Evolutionary conservation across 805 yeast genomes (phyloP), one percentile per base, ranked within the genome.

Genomic region (Priceomyces carsonii): DNA sequence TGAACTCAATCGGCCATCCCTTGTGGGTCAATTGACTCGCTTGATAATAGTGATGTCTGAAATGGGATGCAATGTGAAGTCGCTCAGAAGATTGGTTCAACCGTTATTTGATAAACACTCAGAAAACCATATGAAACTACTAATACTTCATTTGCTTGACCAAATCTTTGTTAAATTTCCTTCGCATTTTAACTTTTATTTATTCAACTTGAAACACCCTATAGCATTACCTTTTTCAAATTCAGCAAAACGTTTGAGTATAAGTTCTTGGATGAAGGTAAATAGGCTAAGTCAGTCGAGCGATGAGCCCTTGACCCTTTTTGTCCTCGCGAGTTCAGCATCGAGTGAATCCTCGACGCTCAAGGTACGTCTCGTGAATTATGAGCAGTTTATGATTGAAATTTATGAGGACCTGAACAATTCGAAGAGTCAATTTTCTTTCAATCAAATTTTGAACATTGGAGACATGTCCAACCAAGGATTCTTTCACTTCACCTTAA

Each of bases 251-350:
- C 35, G 50, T 18, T 59, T 69, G 33, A 53, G 75, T 0, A 44
- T 71, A 9, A 67, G 63, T 24, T 43, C 66, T 6, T 70, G 75
- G 75, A 55, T 69, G 33, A 65, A 64, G 37, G 32, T 68, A 18
- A 52, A 44, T 24, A 40, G 36, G 12, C 32, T 39, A 16, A 26
- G 19, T 14, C 41, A 38, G 15, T 39, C 41, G 21, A 18, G 33
- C 10, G 47, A 51, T 5, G 44, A 44, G 12, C 30, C 45, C 2
- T 24, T 51, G 2, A 42, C 52, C 2, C 41, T 66, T 16, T 49
- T 66, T 29, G 45, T 50, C 29, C 38, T 66, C 8, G 48, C 66
- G 3, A 54, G 50, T 33, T 53, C 69, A 2, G 44, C 51, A 15
- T 32, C 47, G 17, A 33, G 31, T 16, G 45, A 49, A n/a, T 35